Base-by-base conservation (phyloP, 2,329 filamentous ascomycete species). In the Annulohypoxylon truncatum region DNA sequence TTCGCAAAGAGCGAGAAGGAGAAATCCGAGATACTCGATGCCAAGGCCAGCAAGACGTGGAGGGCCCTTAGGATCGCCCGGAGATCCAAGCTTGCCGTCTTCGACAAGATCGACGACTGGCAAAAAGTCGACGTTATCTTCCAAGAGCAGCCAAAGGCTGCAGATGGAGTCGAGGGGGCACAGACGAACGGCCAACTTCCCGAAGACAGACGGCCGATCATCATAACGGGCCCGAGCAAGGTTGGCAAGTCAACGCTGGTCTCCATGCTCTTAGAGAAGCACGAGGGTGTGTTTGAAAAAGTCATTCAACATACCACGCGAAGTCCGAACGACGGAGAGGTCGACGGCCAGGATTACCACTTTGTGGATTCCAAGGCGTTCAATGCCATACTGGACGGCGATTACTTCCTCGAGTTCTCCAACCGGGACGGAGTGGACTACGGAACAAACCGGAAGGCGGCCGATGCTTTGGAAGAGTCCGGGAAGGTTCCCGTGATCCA, bases 21-120 rank as follows among this genome's bases (percentile, higher is more conserved):
- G 54, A 87, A 85, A 69, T 80, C 81, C 0, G 79, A 79, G 10
- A 84, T 87, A 18, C 78, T 89, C 6, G 91, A 92, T 69, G 86
- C 89, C 59, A 97, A 96, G 77, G 89, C 90, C 18, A 97, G 93
- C 81, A 95, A 96, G 78, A 91, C 89, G 61, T 99, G 96, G 96
- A 88, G 94, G 71, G 92, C 93, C 4, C 82, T 99, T 68, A 89
- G 96, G 55, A 87, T 97, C 69, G 92, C 93, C 8, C 89, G 91
- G 60, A 89, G 88, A 69, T 89, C 85, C 61, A 91, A 91, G 72
- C 85, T 98, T 70, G 86, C 88, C 46, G 82, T 89, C 18, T 96
- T 98, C 77, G 94, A 98, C 78, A 93, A 91, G 78, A 92, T 97
- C 50, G 94, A 97, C 59, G 90, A 94, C 70, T 90, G 92, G 40